Base-by-base conservation (phyloP, 1,284 basidiomycete genomes). In the Cutaneotrichosporon dermatis region DNA sequence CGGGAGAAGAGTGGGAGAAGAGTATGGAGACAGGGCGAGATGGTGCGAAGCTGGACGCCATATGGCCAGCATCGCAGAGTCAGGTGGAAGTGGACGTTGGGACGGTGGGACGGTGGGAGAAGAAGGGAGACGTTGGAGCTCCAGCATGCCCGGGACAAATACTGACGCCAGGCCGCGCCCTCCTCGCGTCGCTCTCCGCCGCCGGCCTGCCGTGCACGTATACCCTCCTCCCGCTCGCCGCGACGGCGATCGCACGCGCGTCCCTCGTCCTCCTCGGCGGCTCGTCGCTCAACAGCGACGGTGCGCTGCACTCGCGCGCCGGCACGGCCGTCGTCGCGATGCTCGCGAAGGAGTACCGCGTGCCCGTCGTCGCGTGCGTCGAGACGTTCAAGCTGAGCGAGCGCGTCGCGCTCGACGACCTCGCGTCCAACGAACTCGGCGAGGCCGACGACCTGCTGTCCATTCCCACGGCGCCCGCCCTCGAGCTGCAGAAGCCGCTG, bases 301-400 rank as follows among this genome's bases (percentile, higher is more conserved):
- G 96, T 4, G 87, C 92, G 0, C 88, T 98, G 7, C 97, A 91
- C 76, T 90, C 93, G 11, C 85, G 96, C 55, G 90, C 93, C 0
- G 96, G 96, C 33, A 98, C 94, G 2, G 95, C 95, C 0, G 84
- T 94, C 65, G 91, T 97, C 25, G 92, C 95, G 0, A 94, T 99
- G 92, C 86, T 98, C 82, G 91, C 92, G 0, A 90, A 92, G 75
- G 85, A 86, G 57, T 85, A 89, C 70, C 87, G 87, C 16, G 88
- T 98, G 1, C 96, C 96, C 6, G 92, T 98, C 13, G 86, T 99
- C 54, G 92, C 95, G 13, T 97, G 93, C 69, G 96, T 94, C 69
- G 96, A 99, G 79, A 99, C 96, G 15, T 98, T 98, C 82, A 99
- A 99, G 77, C 98, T 96, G 71, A 89, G 89, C 25, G 96, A 99